Evolutionary conservation across 345 rosid genomes (phyloP).

Genomic region (Murraya paniculata): DNA sequence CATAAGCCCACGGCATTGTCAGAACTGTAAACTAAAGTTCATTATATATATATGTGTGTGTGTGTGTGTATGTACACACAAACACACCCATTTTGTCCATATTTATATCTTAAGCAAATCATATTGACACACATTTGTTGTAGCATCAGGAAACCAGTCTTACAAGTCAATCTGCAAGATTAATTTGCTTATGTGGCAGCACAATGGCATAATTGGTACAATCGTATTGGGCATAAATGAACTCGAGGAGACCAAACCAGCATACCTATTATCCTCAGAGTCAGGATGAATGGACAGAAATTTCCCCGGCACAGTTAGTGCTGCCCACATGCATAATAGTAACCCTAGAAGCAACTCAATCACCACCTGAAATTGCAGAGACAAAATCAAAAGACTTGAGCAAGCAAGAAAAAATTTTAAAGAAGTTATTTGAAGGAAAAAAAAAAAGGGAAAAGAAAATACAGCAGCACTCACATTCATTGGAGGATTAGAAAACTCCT

Average conservation of each 20-base stretch:
- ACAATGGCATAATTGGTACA: neutral
- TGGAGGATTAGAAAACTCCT: slow-evolving; percentile 83
- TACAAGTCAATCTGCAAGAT: neutral
- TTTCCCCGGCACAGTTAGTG: slow-evolving; percentile 81
- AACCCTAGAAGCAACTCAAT: slow-evolving; percentile 72
- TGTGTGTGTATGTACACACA: too few species aligned
- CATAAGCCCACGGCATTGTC: neutral
- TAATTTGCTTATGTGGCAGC: neutral
- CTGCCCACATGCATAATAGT: slow-evolving; percentile 86
- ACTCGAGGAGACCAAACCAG: neutral
- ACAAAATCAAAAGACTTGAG: neutral
- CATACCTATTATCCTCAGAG: slow-evolving; percentile 91
- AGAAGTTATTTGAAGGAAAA: neutral
- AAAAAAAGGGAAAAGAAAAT: neutral
- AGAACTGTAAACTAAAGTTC: neutral
- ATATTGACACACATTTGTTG: neutral
- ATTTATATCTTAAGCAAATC: neutral
- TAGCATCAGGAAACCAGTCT: neutral
- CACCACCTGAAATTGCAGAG: slow-evolving; percentile 49
- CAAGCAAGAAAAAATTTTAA: neutral
- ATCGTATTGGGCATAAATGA: neutral
- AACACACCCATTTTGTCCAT: too few species aligned
- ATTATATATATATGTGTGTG: too few species aligned
- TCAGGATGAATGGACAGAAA: slow-evolving; percentile 85
- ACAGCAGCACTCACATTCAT: slow-evolving; percentile 43